These are phyloP conservation scores for Kodamaea kaohsiungensis DNA, from an alignment of 805 yeast genomes.

Conservation along the genomic window DNA sequence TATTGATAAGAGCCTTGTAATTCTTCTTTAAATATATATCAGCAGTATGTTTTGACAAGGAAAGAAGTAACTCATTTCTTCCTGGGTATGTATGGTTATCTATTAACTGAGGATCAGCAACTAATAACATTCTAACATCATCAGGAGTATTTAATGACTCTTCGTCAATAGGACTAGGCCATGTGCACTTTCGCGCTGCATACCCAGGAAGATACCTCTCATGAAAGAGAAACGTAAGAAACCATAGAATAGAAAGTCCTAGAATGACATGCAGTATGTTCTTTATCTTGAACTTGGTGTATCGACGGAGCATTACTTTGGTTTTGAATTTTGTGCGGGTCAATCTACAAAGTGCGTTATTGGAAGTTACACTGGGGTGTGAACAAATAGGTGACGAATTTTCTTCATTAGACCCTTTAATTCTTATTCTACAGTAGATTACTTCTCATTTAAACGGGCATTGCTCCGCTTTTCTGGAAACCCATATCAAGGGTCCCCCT, in stretches of 20 bases:
- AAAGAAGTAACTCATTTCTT: conserved; percentile 30
- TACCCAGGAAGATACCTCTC: conserved; percentile 33
- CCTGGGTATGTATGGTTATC: conserved; percentile 48
- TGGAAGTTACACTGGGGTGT: too few relatives aligned
- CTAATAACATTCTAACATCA: conserved; percentile 32
- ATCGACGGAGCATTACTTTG: neutral
- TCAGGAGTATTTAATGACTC: neutral
- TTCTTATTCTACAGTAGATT: too few relatives aligned
- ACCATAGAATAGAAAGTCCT: conserved; percentile 21
- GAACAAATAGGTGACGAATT: too few relatives aligned
- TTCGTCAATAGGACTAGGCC: conserved; percentile 23
- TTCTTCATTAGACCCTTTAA: too few relatives aligned
- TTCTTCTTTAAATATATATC: conserved; percentile 40
- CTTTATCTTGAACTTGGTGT: neutral
- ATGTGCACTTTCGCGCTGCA: conserved; percentile 29
- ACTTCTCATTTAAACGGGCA: too few relatives aligned
- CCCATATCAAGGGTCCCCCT: too few relatives aligned
- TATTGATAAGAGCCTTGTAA: conserved; percentile 32
- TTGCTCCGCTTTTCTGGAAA: too few relatives aligned
- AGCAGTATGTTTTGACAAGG: conserved; percentile 41
- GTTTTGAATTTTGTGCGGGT: neutral
- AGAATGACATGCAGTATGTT: conserved; percentile 5
- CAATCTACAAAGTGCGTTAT: neutral
- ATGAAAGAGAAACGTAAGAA: conserved; percentile 30
- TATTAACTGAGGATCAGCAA: conserved; percentile 48